A percentile compares a stretch with the other conserved stretches of the same genome.
phyloP scores from a whole-genome alignment of 768 basidiomycete genomes.

The Tulasnella sp. region DNA sequence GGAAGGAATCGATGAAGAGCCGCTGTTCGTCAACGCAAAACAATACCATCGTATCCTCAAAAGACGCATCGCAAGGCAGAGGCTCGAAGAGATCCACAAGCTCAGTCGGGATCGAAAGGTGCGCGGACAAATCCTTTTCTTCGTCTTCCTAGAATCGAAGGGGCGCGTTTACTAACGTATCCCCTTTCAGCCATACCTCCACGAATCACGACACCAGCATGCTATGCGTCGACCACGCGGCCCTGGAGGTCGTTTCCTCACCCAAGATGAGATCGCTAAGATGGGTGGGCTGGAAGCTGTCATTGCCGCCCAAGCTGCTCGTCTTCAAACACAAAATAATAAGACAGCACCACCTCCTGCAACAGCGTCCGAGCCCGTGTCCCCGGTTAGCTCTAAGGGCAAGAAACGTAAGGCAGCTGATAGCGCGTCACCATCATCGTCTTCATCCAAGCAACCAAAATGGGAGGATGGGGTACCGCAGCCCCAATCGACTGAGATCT shows the following conservation, averaged over 20 bases:
- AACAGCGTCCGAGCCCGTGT: no score
- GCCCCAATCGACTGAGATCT: no score
- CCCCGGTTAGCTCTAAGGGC: no score
- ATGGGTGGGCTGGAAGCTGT: no score
- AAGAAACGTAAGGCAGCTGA: no score
- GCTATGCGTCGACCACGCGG: conserved; percentile 96
- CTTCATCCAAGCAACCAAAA: no score
- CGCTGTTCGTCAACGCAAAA: conserved; percentile 98
- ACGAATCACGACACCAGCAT: conserved; percentile 96
- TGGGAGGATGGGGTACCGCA: no score
- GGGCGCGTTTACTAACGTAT: neutral
- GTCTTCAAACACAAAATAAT: no score
- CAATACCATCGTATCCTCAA: conserved; percentile 99
- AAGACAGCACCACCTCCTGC: no score
- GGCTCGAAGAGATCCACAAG: conserved; percentile 88
- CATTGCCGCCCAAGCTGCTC: no score
- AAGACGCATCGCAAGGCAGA: conserved; percentile 77
- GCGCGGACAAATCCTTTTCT: conserved; percentile 19
- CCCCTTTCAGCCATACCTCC: conserved; percentile 74
- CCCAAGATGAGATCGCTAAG: conserved; percentile 58
- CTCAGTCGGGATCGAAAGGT: conserved; percentile 92
- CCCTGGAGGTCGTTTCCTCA: conserved; percentile 94
- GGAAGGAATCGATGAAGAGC: conserved; percentile 75
- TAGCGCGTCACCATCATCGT: no score
- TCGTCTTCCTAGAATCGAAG: neutral